Base-by-base conservation (phyloP, 2,329 filamentous ascomycete species). In the Zalaria obscura region DNA sequence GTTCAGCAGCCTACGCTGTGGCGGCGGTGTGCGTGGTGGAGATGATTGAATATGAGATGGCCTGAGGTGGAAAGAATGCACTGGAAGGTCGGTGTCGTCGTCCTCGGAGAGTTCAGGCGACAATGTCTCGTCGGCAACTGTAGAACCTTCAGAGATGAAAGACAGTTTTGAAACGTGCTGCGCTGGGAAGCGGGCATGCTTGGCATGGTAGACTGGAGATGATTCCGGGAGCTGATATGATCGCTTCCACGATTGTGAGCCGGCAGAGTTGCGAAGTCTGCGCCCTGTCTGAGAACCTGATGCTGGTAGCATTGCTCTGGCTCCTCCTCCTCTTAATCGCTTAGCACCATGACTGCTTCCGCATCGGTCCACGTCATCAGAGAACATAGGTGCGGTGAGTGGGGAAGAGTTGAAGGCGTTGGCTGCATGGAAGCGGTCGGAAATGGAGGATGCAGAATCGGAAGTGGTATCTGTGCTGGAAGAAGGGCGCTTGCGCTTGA, bases 371-470 rank as follows among this genome's bases (percentile, higher is more conserved):
- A 91, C 64, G 48, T 85, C 81, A 56, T 93, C 87, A 28, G 86
- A 93, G 60, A 91, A 93, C 52, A 91, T 72, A 40, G 85, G 76
- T 10, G 78, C 80, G 55, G 86, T 87, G 55, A 93, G 73, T 40
- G 86, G 85, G 39, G 87, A 93, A 53, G 86, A 93, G 68, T 84
- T 85, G 53, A 93, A 73, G 31, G 74, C 66, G 52, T 72, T 71
- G 38, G 73, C 68, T 27, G 78, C 76, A 56, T 83, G 83, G 44
- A 78, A 77, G 47, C 84, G 71, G 52, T 87, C 85, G 43, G 86
- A 91, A 48, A 82, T 73, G 57, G 78, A 85, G 39, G 85, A 91
- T 3, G 86, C 93, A 26, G 85, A 87, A 64, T 93, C 86, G 49
- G 86, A 93, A 48, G 81, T 75, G 49, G 82, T 75, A 55, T 93